Evolutionary conservation across 768 basidiomycete species (phyloP), one percentile per base, ranked within the genome.

Genomic region (Trametes meyenii): DNA sequence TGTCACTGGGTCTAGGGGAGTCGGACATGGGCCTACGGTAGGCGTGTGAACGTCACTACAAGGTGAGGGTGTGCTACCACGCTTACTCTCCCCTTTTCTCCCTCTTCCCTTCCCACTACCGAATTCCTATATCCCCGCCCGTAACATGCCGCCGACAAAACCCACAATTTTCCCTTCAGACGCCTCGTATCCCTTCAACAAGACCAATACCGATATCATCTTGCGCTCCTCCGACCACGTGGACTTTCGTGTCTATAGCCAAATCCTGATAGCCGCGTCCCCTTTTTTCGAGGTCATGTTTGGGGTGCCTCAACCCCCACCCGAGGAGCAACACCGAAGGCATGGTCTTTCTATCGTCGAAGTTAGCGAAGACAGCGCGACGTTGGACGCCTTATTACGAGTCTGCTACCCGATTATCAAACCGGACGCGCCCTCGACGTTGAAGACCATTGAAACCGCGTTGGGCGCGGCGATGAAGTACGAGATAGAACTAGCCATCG

Each of bases 221-320:
- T 72, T 88, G 43, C 79, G 82, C 55, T 80, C 83, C 10, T 81
- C 81, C 51, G 85, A 86, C 66, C 65, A 69, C 35, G 73, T 76
- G 59, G 74, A 75, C 53, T 86, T 85, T 71, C 79, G 77, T 55
- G 79, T 83, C 48, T 81, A 82, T 77, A 85, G 82, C 67, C 67
- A 79, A 45, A 73, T 87, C 55, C 74, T 88, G n/a, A 76, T 80
- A 23, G 68, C 83, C 19, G 81, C 85, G 0, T 88, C 87, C 14
- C 77, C 83, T 4, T 80, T 88, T 69, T 88, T 88, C 66, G 74
- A 74, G 51, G 78, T 80, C 63, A 81, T 85, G 74, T 82, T 88
- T 65, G 75, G 78, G 4, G 69, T 86, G 36, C 83, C 85, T 33
- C 74, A 74, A 38, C 77, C 83, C 39, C 39, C 29, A 33, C 29